phyloP scores from a whole-genome alignment of 805 yeast genomes.

The Candida nemodendra region DNA sequence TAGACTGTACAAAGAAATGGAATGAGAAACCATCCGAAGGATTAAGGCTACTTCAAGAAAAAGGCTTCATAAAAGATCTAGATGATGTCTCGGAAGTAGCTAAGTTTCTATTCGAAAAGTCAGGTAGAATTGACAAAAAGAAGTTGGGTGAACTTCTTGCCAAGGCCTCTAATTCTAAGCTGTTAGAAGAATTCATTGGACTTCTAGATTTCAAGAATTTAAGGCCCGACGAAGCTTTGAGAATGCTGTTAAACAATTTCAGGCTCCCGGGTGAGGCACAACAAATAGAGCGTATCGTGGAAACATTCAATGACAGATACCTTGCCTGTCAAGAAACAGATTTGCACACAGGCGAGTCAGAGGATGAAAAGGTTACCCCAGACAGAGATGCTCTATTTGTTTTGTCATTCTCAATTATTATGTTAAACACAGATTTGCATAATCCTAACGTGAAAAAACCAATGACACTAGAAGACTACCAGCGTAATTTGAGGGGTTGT shows the following conservation, averaged over 20 bases:
- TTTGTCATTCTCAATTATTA: constrained; percentile 84
- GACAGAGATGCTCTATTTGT: constrained; percentile 86
- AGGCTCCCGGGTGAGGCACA: constrained; percentile 97
- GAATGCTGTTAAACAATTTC: constrained; percentile 77
- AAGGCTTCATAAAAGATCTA: constrained; percentile 55
- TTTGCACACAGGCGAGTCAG: constrained; percentile 9
- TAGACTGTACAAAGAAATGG: constrained; percentile 70
- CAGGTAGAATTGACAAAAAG: constrained; percentile 83
- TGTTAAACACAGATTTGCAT: constrained; percentile 92
- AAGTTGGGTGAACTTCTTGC: constrained; percentile 84
- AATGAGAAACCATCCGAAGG: constrained; percentile 82
- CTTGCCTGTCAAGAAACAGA: constrained; percentile 49
- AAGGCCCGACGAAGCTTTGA: constrained; percentile 90
- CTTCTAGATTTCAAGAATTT: constrained; percentile 72
- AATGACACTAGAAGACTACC: constrained; percentile 84
- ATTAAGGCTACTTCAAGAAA: constrained; percentile 57
- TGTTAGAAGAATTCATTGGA: constrained; percentile 63
- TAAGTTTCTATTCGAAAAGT: constrained; percentile 68
- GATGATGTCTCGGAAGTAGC: constrained; percentile 66
- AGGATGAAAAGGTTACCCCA: constrained; percentile 56
- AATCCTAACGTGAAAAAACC: constrained; percentile 90
- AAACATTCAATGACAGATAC: constrained; percentile 79
- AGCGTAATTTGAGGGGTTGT: constrained; percentile 76
- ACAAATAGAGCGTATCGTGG: constrained; percentile 90
- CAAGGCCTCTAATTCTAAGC: constrained; percentile 61